phyloP scores from a whole-genome alignment of 2,329 filamentous ascomycete species.

The Penicillium frequentans region DNA sequence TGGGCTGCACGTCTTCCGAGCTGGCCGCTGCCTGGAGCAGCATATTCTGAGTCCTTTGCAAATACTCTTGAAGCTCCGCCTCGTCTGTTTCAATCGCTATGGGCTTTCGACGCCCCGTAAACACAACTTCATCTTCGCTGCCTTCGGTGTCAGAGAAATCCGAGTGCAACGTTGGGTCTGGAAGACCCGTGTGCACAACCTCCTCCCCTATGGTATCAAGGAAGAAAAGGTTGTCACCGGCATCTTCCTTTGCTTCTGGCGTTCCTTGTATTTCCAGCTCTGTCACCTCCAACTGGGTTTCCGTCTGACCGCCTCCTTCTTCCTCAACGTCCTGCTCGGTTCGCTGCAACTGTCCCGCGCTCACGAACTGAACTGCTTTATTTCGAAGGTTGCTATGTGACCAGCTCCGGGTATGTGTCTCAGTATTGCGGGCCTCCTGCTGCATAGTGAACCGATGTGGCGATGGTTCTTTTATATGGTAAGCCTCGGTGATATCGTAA shows the following conservation, averaged over 20 bases:
- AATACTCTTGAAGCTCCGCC: constrained; percentile 12
- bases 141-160: constrained; percentile 45
- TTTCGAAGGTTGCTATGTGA: constrained; percentile 55
- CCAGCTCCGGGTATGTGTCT: constrained; percentile 50
- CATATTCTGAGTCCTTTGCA: not conserved
- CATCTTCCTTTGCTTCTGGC: constrained; percentile 12
- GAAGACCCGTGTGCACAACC: constrained; percentile 28
- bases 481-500: not conserved
- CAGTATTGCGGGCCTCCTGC: constrained; percentile 61
- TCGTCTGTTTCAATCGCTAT: constrained; percentile 13
- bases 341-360: constrained; percentile 53
- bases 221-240: constrained; percentile 27
- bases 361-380: constrained; percentile 60
- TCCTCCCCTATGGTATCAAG: constrained; percentile 36
- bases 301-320: not conserved
- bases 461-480: constrained; percentile 10
- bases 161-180: constrained; percentile 21
- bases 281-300: constrained; percentile 1
- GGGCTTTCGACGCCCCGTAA: constrained; percentile 31
- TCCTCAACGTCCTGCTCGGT: constrained; percentile 24
- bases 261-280: constrained; percentile 13
- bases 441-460: constrained; percentile 47
- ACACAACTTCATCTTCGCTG: constrained; percentile 63
- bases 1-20: not conserved
- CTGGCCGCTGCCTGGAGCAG: not conserved